These are phyloP conservation scores for Aspergillus leporis DNA, from an alignment of 495 filamentous ascomycete genomes.

Conservation along the genomic window DNA sequence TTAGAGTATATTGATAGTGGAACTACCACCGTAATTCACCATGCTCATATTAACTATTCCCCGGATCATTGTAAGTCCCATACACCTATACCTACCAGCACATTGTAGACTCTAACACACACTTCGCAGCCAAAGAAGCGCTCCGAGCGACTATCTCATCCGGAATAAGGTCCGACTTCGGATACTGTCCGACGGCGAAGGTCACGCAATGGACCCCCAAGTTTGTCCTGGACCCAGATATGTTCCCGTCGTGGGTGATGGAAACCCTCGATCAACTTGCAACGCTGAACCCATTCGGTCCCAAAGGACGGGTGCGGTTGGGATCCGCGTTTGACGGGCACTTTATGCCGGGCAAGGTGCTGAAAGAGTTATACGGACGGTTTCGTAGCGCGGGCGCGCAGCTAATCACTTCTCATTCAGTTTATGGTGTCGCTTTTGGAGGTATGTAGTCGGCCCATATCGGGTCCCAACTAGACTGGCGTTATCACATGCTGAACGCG, in stretches of 20 bases:
- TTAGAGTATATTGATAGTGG: conserved; percentile 56
- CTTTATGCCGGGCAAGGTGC: conserved; percentile 33
- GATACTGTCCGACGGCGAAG: conserved; percentile 38
- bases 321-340: conserved; percentile 45
- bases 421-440: conserved; percentile 21
- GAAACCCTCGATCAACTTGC: conserved; percentile 35
- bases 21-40: conserved; percentile 59
- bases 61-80: conserved; percentile 36
- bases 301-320: conserved; percentile 37
- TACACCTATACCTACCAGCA: background rate
- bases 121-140: conserved; percentile 30
- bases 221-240: conserved; percentile 28
- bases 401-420: conserved; percentile 38
- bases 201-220: conserved; percentile 38
- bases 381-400: conserved; percentile 29
- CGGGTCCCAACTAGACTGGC: background rate
- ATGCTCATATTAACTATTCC: conserved; percentile 51
- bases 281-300: conserved; percentile 30
- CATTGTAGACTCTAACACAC: background rate
- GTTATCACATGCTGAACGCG: background rate
- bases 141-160: conserved; percentile 44
- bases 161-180: conserved; percentile 50
- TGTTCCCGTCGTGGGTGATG: conserved; percentile 43
- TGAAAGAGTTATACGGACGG: conserved; percentile 31
- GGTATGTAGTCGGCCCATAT: conserved; percentile 11